phyloP scores from a whole-genome alignment of 306 rosid genomes.

The Senna tora region DNA sequence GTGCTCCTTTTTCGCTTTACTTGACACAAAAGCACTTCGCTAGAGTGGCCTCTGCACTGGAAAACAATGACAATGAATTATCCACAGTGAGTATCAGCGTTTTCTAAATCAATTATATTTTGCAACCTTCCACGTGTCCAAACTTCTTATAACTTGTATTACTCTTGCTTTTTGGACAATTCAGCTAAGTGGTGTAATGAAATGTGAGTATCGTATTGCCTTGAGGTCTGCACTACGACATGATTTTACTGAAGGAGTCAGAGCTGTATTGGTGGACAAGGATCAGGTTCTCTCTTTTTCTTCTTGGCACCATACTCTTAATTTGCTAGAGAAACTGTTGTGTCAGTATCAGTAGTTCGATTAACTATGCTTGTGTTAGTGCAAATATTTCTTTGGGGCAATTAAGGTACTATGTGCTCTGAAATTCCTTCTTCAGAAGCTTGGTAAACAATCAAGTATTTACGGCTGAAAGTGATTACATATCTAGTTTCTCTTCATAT shows the following conservation, averaged over 20 bases:
- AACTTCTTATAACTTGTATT: background rate
- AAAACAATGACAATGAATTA: conserved; percentile 53
- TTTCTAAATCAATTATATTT: background rate
- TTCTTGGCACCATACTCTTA: conserved; percentile 17
- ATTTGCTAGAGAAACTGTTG: conserved; percentile 18
- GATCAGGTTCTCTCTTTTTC: conserved; percentile 73
- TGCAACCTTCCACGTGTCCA: background rate
- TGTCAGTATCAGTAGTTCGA: conserved; percentile 3
- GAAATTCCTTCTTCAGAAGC: conserved; percentile 2
- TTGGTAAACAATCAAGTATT: background rate
- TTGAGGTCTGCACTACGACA: conserved; percentile 74
- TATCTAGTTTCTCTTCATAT: background rate
- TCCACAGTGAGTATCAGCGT: conserved; percentile 63
- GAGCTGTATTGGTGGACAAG: conserved; percentile 94
- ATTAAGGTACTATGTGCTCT: background rate
- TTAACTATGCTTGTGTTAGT: background rate
- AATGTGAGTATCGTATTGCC: conserved; percentile 87
- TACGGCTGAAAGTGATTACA: background rate
- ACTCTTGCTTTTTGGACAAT: conserved; percentile 30
- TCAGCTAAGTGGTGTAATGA: conserved; percentile 88
- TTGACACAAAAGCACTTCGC: conserved; percentile 83
- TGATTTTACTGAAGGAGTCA: conserved; percentile 95
- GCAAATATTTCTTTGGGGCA: conserved; percentile 15
- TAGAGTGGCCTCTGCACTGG: conserved; percentile 73
- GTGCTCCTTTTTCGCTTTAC: conserved; percentile 92